Percentiles rank a stretch among this genome's conserved stretches.
Evolutionary conservation across 306 rosid genomes (phyloP).

Genomic region (Vigna hirtella): DNA sequence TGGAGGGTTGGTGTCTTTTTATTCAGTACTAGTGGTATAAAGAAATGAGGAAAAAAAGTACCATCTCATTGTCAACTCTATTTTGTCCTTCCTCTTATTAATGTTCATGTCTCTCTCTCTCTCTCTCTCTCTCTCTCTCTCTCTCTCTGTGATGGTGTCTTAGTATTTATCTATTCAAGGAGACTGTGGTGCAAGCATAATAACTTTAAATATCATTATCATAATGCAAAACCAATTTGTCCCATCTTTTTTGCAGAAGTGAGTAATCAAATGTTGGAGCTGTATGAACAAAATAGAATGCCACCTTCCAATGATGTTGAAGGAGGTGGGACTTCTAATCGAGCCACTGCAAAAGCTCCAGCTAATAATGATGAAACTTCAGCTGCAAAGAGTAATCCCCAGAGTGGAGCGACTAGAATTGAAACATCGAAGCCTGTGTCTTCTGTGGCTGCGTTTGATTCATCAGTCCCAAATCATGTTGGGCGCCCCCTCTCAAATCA

Average conservation of each 20-base stretch:
- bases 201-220: neutral
- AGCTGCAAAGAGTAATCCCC: conserved; percentile 62
- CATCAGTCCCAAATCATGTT: conserved; percentile 61
- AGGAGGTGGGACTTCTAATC: conserved; percentile 69
- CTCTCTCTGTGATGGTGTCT: conserved; percentile 10
- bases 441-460: conserved; percentile 62
- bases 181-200: conserved; percentile 26
- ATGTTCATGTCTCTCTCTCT: conserved; percentile 24
- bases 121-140: neutral
- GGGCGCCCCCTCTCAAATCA: conserved; percentile 56
- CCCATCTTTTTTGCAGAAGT: conserved; percentile 76
- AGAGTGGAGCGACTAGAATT: conserved; percentile 63
- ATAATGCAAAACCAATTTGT: conserved; percentile 41
- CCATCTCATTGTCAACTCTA: conserved; percentile 45
- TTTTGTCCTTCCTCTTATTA: conserved; percentile 16
- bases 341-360: conserved; percentile 54
- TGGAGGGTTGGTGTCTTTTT: conserved; percentile 94
- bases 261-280: conserved; percentile 98
- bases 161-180: conserved; percentile 34
- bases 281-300: conserved; percentile 85
- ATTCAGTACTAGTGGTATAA: conserved; percentile 53
- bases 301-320: conserved; percentile 78
- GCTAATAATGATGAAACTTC: conserved; percentile 70
- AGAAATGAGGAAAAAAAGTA: conserved; percentile 44
- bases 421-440: conserved; percentile 63